Conservation (phyloP, 306 rosid genomes). For the Gastrolobium villosum region DNA sequence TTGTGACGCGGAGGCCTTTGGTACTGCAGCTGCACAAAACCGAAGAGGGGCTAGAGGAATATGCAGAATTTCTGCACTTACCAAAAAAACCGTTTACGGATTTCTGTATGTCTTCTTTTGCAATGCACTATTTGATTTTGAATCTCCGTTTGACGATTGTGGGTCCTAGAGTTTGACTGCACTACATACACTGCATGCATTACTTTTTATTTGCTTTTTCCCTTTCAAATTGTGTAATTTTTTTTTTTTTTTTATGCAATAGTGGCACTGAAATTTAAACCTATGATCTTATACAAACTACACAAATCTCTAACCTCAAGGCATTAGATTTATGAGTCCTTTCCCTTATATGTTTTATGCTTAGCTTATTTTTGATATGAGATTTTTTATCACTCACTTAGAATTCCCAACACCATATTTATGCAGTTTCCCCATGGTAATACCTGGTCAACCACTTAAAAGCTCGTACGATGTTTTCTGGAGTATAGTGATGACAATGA, state of each 20-base stretch:
- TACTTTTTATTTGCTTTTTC: neutral
- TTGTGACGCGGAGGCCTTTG: slow-evolving; percentile 94
- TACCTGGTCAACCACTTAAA: neutral
- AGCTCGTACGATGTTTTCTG: neutral
- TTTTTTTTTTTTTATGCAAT: neutral
- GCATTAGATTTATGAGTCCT: too few relatives aligned
- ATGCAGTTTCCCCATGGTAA: neutral
- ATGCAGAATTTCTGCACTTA: slow-evolving; percentile 86
- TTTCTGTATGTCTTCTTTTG: slow-evolving; percentile 67
- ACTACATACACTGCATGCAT: slow-evolving; percentile 30
- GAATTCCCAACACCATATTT: neutral
- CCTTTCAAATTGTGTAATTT: slow-evolving; percentile 1
- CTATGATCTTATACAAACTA: too few relatives aligned
- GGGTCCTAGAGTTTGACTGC: slow-evolving; percentile 30
- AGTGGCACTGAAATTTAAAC: too few relatives aligned
- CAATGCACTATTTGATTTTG: slow-evolving; percentile 1
- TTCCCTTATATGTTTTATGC: too few relatives aligned
- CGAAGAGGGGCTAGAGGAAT: slow-evolving; percentile 66
- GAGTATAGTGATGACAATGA: slow-evolving; percentile 35
- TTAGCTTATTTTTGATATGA: too few relatives aligned
- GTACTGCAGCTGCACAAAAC: slow-evolving; percentile 83
- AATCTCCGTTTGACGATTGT: slow-evolving; percentile 35
- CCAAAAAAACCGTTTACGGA: slow-evolving; percentile 70
- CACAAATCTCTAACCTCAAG: too few relatives aligned
- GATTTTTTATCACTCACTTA: too few relatives aligned